These are phyloP conservation scores for Rhododendron henanense DNA, from an alignment of 148 eudicot species.

Conservation along the genomic window DNA sequence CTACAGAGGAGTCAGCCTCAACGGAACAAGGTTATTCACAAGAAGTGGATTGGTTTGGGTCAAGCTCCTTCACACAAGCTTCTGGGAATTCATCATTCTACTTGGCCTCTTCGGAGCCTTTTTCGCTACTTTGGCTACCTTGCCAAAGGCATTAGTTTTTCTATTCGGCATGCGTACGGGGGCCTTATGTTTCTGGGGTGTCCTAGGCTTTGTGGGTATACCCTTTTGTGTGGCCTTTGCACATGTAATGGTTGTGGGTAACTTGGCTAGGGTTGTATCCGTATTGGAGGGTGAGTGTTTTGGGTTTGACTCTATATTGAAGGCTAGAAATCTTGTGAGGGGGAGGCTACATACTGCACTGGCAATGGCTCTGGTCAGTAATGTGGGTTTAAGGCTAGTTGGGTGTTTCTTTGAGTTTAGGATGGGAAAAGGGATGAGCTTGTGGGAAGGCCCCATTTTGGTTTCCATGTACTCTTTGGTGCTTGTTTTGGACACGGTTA, in stretches of 20 bases:
- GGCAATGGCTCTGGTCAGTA: conserved; percentile 5
- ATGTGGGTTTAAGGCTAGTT: conserved; percentile 8
- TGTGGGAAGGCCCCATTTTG: conserved; percentile 16
- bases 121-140: background rate
- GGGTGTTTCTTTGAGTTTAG: conserved; percentile 15
- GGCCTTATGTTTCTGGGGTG: conserved; percentile 5
- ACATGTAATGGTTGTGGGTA: background rate
- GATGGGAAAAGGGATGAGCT: conserved; percentile 9
- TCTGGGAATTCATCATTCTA: conserved; percentile 4
- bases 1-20: background rate
- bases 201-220: conserved; percentile 10
- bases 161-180: background rate
- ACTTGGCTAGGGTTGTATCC: background rate
- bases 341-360: conserved; percentile 14
- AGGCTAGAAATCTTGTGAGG: background rate
- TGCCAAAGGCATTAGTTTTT: background rate
- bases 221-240: conserved; percentile 19
- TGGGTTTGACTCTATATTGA: background rate
- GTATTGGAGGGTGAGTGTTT: background rate
- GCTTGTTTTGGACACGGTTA: conserved; percentile 17
- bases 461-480: conserved; percentile 20
- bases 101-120: conserved; percentile 1
- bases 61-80: conserved; percentile 13
- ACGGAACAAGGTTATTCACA: background rate
- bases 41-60: conserved; percentile 16